These are phyloP conservation scores for Mycena indigotica DNA, from an alignment of 768 basidiomycete genomes.

Conservation along the genomic window DNA sequence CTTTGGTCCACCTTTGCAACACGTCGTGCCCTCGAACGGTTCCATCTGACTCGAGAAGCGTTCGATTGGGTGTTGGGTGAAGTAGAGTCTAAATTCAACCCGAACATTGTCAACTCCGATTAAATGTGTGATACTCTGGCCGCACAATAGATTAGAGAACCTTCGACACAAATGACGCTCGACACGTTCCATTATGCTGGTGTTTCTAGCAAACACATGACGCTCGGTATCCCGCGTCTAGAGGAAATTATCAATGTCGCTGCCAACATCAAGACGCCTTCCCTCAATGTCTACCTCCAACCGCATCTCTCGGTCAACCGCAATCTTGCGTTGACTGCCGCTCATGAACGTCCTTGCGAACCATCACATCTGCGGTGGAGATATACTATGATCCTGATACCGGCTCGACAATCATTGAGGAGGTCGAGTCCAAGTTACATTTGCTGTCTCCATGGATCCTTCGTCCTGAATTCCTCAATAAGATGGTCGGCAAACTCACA, in stretches of 20 bases:
- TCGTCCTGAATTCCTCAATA: slow-evolving; percentile 91
- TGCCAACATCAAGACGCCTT: slow-evolving; percentile 97
- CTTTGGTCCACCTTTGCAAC: slow-evolving; percentile 86
- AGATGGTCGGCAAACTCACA: slow-evolving; percentile 95
- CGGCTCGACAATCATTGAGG: slow-evolving; percentile 78
- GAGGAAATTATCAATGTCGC: slow-evolving; percentile 99
- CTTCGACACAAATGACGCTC: slow-evolving; percentile 98
- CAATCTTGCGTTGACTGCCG: slow-evolving; percentile 75
- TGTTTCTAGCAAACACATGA: slow-evolving; percentile 99
- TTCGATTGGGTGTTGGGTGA: slow-evolving; percentile 99
- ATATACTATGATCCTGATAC: slow-evolving; percentile 82
- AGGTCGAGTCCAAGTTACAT: slow-evolving; percentile 87
- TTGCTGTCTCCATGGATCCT: slow-evolving; percentile 96
- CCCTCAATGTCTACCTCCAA: slow-evolving; percentile 85
- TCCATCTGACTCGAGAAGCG: slow-evolving; percentile 87
- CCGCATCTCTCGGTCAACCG: slow-evolving; percentile 30
- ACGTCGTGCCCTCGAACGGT: slow-evolving; percentile 84
- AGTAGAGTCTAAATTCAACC: slow-evolving; percentile 94
- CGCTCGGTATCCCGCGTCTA: slow-evolving; percentile 96
- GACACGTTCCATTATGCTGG: slow-evolving; percentile 99
- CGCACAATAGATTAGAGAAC: slow-evolving; percentile 98
- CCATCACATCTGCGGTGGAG: slow-evolving; percentile 92
- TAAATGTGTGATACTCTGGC: slow-evolving; percentile 99
- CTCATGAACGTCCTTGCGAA: slow-evolving; percentile 94
- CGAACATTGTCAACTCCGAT: slow-evolving; percentile 87